phyloP scores from a whole-genome alignment of 2,329 filamentous ascomycete genomes.

The Pyricularia sp. region DNA sequence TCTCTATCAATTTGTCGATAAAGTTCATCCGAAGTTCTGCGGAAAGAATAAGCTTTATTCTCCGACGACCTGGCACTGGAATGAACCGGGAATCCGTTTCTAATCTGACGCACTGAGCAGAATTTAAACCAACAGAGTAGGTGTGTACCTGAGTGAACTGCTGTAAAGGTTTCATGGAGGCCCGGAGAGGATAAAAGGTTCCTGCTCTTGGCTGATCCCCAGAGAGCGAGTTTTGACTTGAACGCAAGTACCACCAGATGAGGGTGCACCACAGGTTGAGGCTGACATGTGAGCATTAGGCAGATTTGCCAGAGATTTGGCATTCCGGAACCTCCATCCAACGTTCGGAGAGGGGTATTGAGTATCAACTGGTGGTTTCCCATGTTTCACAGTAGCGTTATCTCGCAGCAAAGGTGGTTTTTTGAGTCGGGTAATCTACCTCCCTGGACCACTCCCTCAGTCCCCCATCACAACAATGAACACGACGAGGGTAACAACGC shows the following conservation, averaged over 20 bases:
- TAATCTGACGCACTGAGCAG: background rate
- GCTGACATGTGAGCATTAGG: background rate
- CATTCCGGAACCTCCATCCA: background rate
- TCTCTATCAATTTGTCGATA: background rate
- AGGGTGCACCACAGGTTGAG: background rate
- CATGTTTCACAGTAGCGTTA: no score
- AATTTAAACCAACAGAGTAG: background rate
- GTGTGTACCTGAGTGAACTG: background rate
- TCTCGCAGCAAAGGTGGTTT: no score
- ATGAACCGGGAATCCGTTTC: background rate
- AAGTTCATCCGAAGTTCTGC: background rate
- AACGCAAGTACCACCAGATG: background rate
- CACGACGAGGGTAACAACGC: slow-evolving; percentile 9
- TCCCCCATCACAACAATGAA: background rate
- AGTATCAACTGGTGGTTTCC: no score
- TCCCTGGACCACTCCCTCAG: background rate
- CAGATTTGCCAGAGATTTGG: background rate
- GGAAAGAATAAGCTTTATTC: background rate
- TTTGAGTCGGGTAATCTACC: no score
- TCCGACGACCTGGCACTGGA: background rate
- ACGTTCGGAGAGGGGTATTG: background rate
- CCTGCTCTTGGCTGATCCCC: no score
- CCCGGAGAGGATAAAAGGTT: background rate
- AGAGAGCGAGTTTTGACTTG: background rate
- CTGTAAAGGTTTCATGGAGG: background rate